Conservation (phyloP, 306 rosid genomes). For the Fragaria ananassa region DNA sequence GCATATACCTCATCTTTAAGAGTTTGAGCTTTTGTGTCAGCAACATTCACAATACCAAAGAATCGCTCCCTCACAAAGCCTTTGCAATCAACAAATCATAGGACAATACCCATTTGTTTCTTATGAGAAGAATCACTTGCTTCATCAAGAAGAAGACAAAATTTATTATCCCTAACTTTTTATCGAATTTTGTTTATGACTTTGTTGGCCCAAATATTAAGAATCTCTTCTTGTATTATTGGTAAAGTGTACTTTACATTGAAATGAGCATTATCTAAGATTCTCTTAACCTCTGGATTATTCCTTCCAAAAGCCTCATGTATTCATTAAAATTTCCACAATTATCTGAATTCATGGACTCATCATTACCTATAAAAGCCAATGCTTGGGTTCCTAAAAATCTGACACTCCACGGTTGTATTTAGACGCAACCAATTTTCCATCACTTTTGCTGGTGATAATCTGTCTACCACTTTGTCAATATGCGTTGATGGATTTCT, state of each 20-base stretch:
- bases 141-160: neutral
- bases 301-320: neutral
- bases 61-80: neutral
- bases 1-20: neutral
- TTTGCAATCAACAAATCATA: neutral
- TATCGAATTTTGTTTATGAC: neutral
- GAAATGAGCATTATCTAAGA: neutral
- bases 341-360: neutral
- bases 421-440: neutral
- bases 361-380: conserved; percentile 1
- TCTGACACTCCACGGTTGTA: neutral
- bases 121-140: neutral
- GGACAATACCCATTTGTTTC: neutral
- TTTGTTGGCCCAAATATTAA: neutral
- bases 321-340: neutral
- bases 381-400: neutral
- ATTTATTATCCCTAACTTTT: neutral
- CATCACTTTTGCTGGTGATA: neutral
- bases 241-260: neutral
- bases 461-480: neutral
- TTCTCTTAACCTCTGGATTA: neutral
- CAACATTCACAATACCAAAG: neutral
- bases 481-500: neutral
- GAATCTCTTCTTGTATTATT: neutral
- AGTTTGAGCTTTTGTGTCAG: neutral